Evolutionary conservation across 805 yeast species (phyloP).

Genomic region (Monosporozyma solicola): DNA sequence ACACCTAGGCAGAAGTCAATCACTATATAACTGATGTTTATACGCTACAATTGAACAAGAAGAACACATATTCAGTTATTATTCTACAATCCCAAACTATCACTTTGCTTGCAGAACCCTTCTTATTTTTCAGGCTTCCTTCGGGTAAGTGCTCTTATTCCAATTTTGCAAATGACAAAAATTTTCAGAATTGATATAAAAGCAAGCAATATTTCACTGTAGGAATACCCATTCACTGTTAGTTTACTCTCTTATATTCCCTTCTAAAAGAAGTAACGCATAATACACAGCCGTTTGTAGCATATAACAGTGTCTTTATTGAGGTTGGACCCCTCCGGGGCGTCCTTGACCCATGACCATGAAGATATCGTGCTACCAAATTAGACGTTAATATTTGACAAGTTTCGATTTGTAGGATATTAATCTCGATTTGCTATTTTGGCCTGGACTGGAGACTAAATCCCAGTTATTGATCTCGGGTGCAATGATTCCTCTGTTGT

Average conservation of each 20-base stretch:
- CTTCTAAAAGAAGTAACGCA: conserved; percentile 40
- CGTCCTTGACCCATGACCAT: conserved; percentile 64
- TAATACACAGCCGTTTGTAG: conserved; percentile 55
- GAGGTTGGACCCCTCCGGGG: conserved; percentile 60
- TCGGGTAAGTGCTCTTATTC: background rate
- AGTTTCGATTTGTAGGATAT: background rate
- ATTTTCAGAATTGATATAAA: background rate
- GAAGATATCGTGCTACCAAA: conserved; percentile 40
- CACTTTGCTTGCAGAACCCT: background rate
- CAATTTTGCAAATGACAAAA: background rate
- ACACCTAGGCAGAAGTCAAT: background rate
- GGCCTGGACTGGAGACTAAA: conserved; percentile 54
- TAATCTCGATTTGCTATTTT: conserved; percentile 7
- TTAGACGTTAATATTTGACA: background rate
- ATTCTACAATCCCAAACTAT: no score
- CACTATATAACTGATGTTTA: background rate
- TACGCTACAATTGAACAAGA: background rate
- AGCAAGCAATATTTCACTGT: background rate
- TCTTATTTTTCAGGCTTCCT: background rate
- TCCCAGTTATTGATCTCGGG: conserved; percentile 52
- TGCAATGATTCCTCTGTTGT: conserved; percentile 56
- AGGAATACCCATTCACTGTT: background rate
- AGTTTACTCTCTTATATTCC: background rate
- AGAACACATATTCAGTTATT: background rate
- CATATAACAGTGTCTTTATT: conserved; percentile 50